Percentiles rank a stretch among this genome's conserved stretches.
Conservation (phyloP, 2,329 filamentous ascomycete genomes). For the Aspergillus piperis region DNA sequence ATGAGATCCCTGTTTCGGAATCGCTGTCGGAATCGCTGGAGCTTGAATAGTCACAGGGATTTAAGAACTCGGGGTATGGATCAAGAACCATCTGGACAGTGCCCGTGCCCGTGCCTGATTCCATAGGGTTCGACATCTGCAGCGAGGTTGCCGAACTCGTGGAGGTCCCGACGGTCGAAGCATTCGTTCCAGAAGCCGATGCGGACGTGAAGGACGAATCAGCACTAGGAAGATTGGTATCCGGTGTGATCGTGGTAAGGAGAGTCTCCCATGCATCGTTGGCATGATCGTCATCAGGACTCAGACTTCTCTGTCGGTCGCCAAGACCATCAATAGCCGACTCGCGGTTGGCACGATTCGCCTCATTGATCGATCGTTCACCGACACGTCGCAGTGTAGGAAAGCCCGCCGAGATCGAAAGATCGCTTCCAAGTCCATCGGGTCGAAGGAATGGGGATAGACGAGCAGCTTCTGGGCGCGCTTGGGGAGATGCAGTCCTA, state of each 20-base stretch:
- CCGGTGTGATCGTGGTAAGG: conserved; percentile 75
- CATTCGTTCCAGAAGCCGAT: conserved; percentile 32
- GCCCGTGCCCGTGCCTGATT: conserved; percentile 20
- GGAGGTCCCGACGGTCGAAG: conserved; percentile 25
- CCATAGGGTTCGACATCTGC: conserved; percentile 36
- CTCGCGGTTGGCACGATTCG: conserved; percentile 23
- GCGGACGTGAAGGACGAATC: conserved; percentile 78
- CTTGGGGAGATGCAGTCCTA: conserved; percentile 25
- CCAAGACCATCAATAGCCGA: conserved; percentile 69
- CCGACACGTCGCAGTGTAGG: conserved; percentile 38
- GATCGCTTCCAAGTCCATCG: conserved; percentile 25
- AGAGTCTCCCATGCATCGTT: conserved; percentile 76
- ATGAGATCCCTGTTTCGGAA: conserved; percentile 30
- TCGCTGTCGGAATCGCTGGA: conserved; percentile 39
- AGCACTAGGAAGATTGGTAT: conserved; percentile 75
- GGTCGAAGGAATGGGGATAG: conserved; percentile 28
- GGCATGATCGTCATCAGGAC: conserved; percentile 56
- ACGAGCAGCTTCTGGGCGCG: conserved; percentile 21
- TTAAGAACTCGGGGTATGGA: conserved; percentile 37
- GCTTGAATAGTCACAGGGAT: conserved; percentile 41
- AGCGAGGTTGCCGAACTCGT: conserved; percentile 47
- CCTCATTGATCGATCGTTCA: conserved; percentile 33
- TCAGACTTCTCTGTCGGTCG: conserved; percentile 81
- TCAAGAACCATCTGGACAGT: conserved; percentile 34
- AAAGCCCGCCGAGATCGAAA: conserved; percentile 21